Evolutionary conservation across 495 filamentous ascomycete species (phyloP), one percentile per base, ranked within the genome.

Genomic region (Aspergillus steynii): DNA sequence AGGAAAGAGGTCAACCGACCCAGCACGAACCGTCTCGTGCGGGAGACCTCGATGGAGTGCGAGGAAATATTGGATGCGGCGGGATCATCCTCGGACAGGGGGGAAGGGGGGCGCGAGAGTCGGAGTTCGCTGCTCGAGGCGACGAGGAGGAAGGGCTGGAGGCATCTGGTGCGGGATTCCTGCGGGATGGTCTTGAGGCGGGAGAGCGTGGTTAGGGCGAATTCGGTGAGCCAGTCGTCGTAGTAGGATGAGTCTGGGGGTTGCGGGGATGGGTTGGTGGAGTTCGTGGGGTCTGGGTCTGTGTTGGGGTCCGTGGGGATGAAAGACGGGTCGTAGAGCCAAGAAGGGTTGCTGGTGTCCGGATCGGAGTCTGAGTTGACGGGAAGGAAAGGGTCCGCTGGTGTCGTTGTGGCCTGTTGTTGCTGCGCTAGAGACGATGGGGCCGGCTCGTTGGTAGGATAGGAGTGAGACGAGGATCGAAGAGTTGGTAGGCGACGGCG

Each of bases 111-210:
- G 50, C 45, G 59, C n/a, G 75, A 76, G 50, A 79, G 73, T 29
- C 75, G 76, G 25, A 86, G 77, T 58, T 85, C 82, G 55, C 74
- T 79, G 45, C 75, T 76, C 2, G 80, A 74, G 1, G 77, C 78
- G 28, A 86, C 77, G 27, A 86, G 71, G 9, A 85, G 68, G 61
- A 86, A 79, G 0, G 82, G 83, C 58, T 85, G 82, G 2, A 85
- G 67, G 56, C 81, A 86, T 47, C 80, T 71, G 3, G 83, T 86
- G 47, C 83, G 79, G 15, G 83, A 85, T 61, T 80, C 80, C 1
- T 79, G 63, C 1, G 83, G 82, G 32, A 86, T 74, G 12, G 74
- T 75, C 53, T 80, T 80, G 6, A 86, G 73, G 8, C 79, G 76
- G 29, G 74, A 76, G 52, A 85, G 73, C 42, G 78, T 83, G 62